Evolutionary conservation across 2,329 filamentous ascomycete genomes (phyloP).

Genomic region (Emydomyces testavorans): DNA sequence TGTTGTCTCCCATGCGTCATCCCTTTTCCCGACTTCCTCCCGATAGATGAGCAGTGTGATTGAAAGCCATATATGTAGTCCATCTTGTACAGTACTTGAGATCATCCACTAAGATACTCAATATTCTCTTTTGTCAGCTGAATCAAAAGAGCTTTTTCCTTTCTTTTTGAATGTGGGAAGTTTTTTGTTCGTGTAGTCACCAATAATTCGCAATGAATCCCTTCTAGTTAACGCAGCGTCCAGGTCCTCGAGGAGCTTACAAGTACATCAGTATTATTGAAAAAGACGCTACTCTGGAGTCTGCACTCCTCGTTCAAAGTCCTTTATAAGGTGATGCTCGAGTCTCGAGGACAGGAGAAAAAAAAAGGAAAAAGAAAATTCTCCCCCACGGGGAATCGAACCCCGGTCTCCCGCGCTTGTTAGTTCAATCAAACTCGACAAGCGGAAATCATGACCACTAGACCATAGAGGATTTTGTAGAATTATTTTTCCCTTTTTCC

Average conservation of each 20-base stretch:
- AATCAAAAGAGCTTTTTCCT: neutral
- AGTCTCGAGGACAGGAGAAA: too few relatives aligned
- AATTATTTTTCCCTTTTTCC: neutral
- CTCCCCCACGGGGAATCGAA: constrained; percentile 18
- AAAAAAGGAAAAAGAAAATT: too few relatives aligned
- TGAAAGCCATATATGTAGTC: constrained; percentile 11
- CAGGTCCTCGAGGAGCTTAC: too few relatives aligned
- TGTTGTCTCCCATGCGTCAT: neutral
- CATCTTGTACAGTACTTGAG: constrained; percentile 15
- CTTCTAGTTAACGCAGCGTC: too few relatives aligned
- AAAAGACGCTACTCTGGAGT: too few relatives aligned
- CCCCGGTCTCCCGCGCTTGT: constrained; percentile 17
- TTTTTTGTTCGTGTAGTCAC: neutral
- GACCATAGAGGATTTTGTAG: neutral
- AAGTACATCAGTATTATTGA: too few relatives aligned
- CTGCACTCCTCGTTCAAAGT: too few relatives aligned
- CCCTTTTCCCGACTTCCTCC: neutral
- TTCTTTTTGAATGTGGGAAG: too few relatives aligned
- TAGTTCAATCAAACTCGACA: constrained; percentile 6
- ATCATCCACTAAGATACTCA: constrained; percentile 9
- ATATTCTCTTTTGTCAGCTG: constrained; percentile 4
- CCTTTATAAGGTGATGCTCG: too few relatives aligned
- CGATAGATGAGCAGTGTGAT: constrained; percentile 13
- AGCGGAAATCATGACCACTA: constrained; percentile 2
- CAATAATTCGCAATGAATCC: neutral